Evolutionary conservation across 192 early-diverging fungal genomes (phyloP).

Genomic region (Podila epicladia): DNA sequence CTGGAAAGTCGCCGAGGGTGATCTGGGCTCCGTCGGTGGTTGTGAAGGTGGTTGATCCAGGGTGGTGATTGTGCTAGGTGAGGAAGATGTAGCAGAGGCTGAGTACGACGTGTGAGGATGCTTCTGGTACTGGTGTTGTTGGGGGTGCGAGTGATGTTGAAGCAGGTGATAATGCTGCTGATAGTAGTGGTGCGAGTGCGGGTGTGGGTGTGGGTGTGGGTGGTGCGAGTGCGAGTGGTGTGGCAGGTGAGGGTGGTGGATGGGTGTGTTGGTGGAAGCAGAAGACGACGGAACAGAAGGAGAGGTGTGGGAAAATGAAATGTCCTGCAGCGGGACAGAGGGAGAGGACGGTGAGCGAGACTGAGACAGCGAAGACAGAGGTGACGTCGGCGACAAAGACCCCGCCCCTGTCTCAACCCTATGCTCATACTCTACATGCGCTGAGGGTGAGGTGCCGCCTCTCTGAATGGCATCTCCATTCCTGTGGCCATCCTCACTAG

Average conservation of each 20-base stretch:
- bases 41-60: no score
- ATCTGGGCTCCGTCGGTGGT: no score
- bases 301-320: background rate
- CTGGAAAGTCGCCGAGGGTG: background rate
- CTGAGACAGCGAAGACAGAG: background rate
- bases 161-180: conserved; percentile 6
- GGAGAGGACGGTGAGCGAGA: background rate
- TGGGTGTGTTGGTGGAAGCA: background rate
- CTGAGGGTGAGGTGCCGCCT: no score
- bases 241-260: background rate
- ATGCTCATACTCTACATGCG: no score
- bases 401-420: no score
- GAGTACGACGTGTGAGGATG: conserved; percentile 15
- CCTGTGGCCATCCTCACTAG: no score
- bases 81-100: conserved; percentile 15
- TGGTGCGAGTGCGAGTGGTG: background rate
- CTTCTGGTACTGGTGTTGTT: conserved; percentile 9
- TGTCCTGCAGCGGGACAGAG: background rate
- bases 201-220: background rate
- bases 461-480: no score
- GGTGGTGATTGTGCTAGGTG: conserved; percentile 1
- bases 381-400: background rate
- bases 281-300: background rate
- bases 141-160: conserved; percentile 11
- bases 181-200: conserved; percentile 9